Percentiles rank a stretch among this genome's conserved stretches.
Conservation (phyloP, 2,329 filamentous ascomycete species). For the Claviceps cyperi region DNA sequence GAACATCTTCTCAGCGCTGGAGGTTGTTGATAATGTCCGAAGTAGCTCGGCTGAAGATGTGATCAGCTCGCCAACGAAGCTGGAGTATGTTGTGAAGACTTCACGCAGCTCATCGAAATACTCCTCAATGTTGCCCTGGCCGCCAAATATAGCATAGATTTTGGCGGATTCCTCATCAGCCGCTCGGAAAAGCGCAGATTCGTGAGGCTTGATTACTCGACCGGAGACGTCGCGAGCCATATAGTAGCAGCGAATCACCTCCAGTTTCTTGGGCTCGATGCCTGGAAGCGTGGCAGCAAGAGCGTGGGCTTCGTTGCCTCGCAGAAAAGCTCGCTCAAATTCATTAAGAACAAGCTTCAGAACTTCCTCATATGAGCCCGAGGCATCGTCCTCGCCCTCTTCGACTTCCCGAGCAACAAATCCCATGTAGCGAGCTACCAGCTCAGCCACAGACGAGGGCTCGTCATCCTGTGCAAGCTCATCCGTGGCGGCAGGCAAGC, state of each 20-base stretch:
- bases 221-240: conserved; percentile 71
- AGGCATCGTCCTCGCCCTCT: conserved; percentile 77
- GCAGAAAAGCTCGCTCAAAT: conserved; percentile 88
- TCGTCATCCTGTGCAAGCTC: conserved; percentile 97
- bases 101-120: conserved; percentile 96
- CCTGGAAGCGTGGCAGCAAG: conserved; percentile 74
- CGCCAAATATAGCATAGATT: conserved; percentile 89
- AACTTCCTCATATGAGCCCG: conserved; percentile 82
- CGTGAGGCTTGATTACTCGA: conserved; percentile 77
- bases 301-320: conserved; percentile 92
- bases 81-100: conserved; percentile 79
- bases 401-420: conserved; percentile 82
- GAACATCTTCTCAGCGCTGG: conserved; percentile 86
- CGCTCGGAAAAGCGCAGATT: conserved; percentile 83
- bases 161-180: conserved; percentile 70
- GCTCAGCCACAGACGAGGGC: conserved; percentile 86
- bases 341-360: conserved; percentile 87
- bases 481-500: conserved; percentile 81
- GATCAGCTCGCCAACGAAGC: conserved; percentile 79
- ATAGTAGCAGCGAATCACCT: conserved; percentile 85
- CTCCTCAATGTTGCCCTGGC: conserved; percentile 97
- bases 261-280: conserved; percentile 82
- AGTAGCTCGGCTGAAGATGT: conserved; percentile 69
- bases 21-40: conserved; percentile 69
- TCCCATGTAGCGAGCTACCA: conserved; percentile 86